These are phyloP conservation scores for Russula compacta DNA, from an alignment of 768 basidiomycete species.

Conservation along the genomic window DNA sequence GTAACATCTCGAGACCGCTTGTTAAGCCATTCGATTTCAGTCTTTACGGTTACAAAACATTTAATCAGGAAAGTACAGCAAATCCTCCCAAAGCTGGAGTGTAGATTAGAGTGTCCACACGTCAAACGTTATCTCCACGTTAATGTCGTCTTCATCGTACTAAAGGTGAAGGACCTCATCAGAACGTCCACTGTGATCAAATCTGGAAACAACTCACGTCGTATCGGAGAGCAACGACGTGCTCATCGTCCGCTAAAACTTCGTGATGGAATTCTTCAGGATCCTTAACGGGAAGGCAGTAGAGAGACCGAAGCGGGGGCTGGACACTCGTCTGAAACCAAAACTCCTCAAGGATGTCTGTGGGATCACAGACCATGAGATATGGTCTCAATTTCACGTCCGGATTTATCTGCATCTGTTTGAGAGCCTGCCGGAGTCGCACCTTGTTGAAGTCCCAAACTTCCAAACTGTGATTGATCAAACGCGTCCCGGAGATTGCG, in stretches of 20 bases:
- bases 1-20: no score
- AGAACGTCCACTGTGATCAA: background rate
- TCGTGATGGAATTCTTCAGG: background rate
- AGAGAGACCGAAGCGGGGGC: no score
- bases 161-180: background rate
- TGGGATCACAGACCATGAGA: no score
- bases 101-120: background rate
- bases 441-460: background rate
- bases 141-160: background rate
- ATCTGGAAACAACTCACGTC: background rate
- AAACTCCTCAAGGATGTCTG: no score
- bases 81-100: background rate
- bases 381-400: no score
- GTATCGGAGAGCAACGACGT: background rate
- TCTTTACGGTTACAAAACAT: no score
- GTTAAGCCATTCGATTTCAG: no score
- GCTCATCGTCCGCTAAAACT: slow-evolving; percentile 2
- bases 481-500: background rate
- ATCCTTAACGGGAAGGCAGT: no score
- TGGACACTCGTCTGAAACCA: no score
- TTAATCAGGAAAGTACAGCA: background rate
- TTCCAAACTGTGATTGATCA: background rate
- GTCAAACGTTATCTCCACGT: background rate
- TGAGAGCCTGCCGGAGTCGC: no score
- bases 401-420: background rate